Evolutionary conservation across 768 basidiomycete genomes (phyloP).

Genomic region (Saitozyma sp.): DNA sequence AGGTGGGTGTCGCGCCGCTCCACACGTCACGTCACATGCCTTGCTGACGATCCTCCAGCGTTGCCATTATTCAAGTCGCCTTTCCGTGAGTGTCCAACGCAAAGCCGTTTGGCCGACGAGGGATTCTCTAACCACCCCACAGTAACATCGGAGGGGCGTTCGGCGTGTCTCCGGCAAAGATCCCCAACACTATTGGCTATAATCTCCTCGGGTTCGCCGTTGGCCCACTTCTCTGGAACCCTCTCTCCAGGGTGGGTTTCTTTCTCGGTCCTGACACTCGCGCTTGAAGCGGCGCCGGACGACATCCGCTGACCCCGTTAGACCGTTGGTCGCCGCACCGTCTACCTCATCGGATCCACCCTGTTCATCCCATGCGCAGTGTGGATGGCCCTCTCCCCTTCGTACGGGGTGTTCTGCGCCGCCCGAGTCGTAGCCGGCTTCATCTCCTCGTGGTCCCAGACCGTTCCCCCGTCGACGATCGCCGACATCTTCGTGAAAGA

Average conservation of each 20-base stretch:
- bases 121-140: too few relatives aligned
- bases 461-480: conserved; percentile 30
- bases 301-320: neutral
- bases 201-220: conserved; percentile 35
- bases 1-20: conserved; percentile 6
- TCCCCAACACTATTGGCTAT: conserved; percentile 33
- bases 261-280: too few relatives aligned
- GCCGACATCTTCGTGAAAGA: conserved; percentile 34
- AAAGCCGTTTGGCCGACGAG: too few relatives aligned
- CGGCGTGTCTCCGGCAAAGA: conserved; percentile 11
- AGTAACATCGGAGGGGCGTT: conserved; percentile 16
- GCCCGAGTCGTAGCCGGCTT: conserved; percentile 30
- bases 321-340: conserved; percentile 28
- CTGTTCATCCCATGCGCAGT: conserved; percentile 30
- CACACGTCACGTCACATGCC: too few relatives aligned
- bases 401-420: conserved; percentile 23
- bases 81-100: conserved; percentile 2
- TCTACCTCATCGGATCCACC: conserved; percentile 29
- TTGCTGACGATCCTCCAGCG: neutral
- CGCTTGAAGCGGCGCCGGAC: neutral
- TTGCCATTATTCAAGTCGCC: conserved; percentile 13
- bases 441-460: conserved; percentile 24
- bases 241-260: conserved; percentile 19
- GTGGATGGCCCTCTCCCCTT: conserved; percentile 25
- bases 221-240: conserved; percentile 37